Base-by-base conservation (phyloP, 768 basidiomycete genomes). In the Phanerochaete carnosa region DNA sequence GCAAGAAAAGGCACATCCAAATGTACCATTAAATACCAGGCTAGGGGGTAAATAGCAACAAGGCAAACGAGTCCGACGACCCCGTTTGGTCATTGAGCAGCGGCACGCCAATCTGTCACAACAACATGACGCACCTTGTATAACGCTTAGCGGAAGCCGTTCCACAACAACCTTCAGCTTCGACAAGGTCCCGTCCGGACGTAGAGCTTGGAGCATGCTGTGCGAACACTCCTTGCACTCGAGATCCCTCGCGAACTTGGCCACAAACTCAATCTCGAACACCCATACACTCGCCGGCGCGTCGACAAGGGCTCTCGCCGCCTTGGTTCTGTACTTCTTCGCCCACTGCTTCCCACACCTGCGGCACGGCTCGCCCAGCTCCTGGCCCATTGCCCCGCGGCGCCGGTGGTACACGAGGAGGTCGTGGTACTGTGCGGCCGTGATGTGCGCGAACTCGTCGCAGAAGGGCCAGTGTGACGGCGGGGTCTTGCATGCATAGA, bases 371-470 rank as follows among this genome's bases (percentile, higher is more conserved):
- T 12, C 54, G 64, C 87, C 67, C 33, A 81, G 77, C 2, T 78
- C 76, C 0, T 81, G 74, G 1, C 86, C 85, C 1, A 80, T 79
- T 7, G 73, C 69, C 0, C 79, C 76, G 7, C 89, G 85, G 13
- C 73, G 73, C 28, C 77, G 80, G 65, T 89, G 87, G 26, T 89
- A 79, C 15, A 79, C 74, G 29, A 90, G 77, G 47, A 90, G 80
- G 11, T 79, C 82, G 66, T 86, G 84, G 64, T 89, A 90, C 25
- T 85, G 80, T 64, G 81, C 84, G n/a, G 86, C 89, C 2, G 83
- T 79, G 69, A 90, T 86, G 70, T 82, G 76, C 65, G 82, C 83
- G 61, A 88, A 77, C 60, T 90, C 89, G 2, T 85, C 84, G 46
- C 75, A 80, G 2, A 86, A 75, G 0, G 85, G 80, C n/a, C 76